phyloP scores from a whole-genome alignment of 305 asterid genomes.

The Fraxinus velutina region DNA sequence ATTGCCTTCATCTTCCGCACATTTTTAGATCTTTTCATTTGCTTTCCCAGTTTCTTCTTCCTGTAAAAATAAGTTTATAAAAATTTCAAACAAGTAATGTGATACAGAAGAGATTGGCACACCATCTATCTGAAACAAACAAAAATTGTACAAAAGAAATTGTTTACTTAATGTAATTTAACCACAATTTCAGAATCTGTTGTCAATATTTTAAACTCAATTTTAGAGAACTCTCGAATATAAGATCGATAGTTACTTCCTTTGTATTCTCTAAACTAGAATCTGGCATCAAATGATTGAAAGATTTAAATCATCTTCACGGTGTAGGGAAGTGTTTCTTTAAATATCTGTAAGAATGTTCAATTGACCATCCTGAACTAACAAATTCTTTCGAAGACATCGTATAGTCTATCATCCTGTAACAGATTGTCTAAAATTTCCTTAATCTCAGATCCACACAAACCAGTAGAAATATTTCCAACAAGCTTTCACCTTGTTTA shows the following conservation, averaged over 20 bases:
- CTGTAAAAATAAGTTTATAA: conserved; percentile 30
- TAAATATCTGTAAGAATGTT: neutral
- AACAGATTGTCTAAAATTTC: neutral
- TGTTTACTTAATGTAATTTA: neutral
- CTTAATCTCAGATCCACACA: neutral
- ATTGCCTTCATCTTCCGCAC: conserved; percentile 62
- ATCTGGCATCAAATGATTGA: neutral
- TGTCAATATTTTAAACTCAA: neutral
- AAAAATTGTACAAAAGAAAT: neutral
- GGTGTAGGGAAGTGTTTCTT: neutral
- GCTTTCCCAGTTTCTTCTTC: conserved; percentile 49
- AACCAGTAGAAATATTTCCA: neutral
- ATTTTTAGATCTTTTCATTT: conserved; percentile 72
- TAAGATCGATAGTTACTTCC: neutral
- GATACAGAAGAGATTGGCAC: neutral
- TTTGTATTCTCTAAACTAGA: neutral
- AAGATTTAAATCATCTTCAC: neutral
- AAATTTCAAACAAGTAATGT: neutral
- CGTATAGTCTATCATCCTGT: neutral
- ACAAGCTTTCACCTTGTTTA: neutral
- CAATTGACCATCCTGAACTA: neutral
- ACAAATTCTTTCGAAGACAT: neutral
- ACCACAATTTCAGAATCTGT: neutral
- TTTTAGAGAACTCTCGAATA: neutral
- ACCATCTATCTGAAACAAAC: neutral